phyloP scores from a whole-genome alignment of 306 rosid species.

The Canavalia gladiata region DNA sequence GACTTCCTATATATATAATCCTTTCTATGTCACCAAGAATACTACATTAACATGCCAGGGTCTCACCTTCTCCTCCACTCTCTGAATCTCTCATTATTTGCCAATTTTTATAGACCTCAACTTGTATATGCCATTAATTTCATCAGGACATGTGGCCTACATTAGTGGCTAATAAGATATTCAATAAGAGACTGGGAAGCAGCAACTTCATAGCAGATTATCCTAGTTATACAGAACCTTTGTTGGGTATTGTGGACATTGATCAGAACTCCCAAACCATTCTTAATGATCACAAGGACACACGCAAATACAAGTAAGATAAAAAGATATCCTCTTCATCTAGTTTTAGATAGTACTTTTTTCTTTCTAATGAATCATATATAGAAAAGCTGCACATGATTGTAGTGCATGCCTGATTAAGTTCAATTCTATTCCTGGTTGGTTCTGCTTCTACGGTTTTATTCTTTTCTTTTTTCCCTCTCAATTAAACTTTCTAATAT shows the following conservation, averaged over 20 bases:
- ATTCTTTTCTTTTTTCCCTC: background rate
- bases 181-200: slow-evolving; percentile 80
- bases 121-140: slow-evolving; percentile 15
- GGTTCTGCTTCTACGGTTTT: background rate
- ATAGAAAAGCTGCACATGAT: background rate
- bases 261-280: slow-evolving; percentile 41
- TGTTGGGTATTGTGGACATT: slow-evolving; percentile 55
- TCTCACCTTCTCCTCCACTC: slow-evolving; percentile 33
- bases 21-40: slow-evolving; percentile 36
- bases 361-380: background rate
- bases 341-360: background rate
- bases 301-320: slow-evolving; percentile 60
- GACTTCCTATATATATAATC: slow-evolving; percentile 46
- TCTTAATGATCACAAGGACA: slow-evolving; percentile 53
- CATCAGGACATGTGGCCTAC: slow-evolving; percentile 83
- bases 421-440: slow-evolving; percentile 19
- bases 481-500: slow-evolving; percentile 21
- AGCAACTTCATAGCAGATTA: slow-evolving; percentile 74
- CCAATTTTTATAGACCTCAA: background rate
- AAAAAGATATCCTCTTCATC: background rate
- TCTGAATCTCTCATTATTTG: background rate
- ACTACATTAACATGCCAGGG: slow-evolving; percentile 38
- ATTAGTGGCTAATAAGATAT: slow-evolving; percentile 80
- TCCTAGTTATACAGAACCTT: slow-evolving; percentile 53
- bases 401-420: background rate